phyloP scores from a whole-genome alignment of 768 basidiomycete species.

The Hericium rajendrae region DNA sequence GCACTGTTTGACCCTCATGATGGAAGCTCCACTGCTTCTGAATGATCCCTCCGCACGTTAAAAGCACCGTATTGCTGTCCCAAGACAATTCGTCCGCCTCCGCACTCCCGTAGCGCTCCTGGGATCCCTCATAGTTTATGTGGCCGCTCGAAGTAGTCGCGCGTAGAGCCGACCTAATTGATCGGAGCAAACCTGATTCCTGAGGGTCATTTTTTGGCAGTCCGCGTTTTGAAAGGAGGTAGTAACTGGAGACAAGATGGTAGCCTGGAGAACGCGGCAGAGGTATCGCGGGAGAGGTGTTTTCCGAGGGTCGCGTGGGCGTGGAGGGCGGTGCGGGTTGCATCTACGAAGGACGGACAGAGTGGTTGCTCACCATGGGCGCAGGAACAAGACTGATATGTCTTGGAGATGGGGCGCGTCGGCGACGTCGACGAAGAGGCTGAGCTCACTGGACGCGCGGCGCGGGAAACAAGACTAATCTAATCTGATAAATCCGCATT shows the following conservation, averaged over 20 bases:
- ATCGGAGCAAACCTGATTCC: conserved; percentile 37
- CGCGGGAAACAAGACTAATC: too few species aligned
- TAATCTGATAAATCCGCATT: too few species aligned
- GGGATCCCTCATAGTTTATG: not conserved
- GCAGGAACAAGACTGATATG: too few species aligned
- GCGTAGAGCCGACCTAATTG: conserved; percentile 52
- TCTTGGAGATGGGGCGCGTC: too few species aligned
- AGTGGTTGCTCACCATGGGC: too few species aligned
- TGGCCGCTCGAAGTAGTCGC: conserved; percentile 23
- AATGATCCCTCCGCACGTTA: conserved; percentile 60
- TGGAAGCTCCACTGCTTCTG: conserved; percentile 65
- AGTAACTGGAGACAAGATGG: not conserved
- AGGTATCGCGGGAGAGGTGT: too few species aligned
- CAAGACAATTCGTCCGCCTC: conserved; percentile 55
- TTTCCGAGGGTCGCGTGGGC: too few species aligned
- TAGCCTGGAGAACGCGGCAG: too few species aligned
- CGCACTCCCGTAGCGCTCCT: conserved; percentile 20
- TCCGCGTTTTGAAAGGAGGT: conserved; percentile 2
- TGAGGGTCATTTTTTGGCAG: conserved; percentile 1
- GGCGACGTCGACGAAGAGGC: too few species aligned
- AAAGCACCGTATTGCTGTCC: conserved; percentile 53
- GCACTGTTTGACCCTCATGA: conserved; percentile 63
- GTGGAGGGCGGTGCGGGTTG: too few species aligned
- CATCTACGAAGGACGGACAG: too few species aligned
- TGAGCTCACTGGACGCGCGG: too few species aligned